Conservation (phyloP, 345 rosid species). For the Hypericum perforatum region DNA sequence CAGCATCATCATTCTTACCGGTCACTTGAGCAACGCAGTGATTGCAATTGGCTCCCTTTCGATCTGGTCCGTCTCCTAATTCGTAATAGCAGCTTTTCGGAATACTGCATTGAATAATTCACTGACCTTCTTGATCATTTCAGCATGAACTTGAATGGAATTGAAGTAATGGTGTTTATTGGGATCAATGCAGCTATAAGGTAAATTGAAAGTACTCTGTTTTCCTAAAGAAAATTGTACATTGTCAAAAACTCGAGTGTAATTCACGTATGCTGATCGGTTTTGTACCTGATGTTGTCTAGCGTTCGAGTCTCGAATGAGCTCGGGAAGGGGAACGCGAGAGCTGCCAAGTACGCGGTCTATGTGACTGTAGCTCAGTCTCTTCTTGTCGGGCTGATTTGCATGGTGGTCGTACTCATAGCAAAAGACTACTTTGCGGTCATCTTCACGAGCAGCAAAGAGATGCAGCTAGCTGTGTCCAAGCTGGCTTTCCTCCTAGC, state of each 20-base stretch:
- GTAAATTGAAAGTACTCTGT: constrained; percentile 14
- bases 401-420: constrained; percentile 44
- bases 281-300: neutral
- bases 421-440: constrained; percentile 44
- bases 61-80: constrained; percentile 42
- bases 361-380: constrained; percentile 44
- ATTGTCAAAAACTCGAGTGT: too few species aligned
- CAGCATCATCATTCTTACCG: constrained; percentile 64
- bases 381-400: constrained; percentile 49
- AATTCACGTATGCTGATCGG: neutral
- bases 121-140: neutral
- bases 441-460: constrained; percentile 53
- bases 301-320: constrained; percentile 80
- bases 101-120: neutral
- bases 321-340: constrained; percentile 59
- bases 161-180: constrained; percentile 71
- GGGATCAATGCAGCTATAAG: constrained; percentile 72
- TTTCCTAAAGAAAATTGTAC: too few species aligned
- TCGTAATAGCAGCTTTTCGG: neutral
- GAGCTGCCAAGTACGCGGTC: constrained; percentile 72
- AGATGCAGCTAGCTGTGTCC: constrained; percentile 39
- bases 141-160: constrained; percentile 75
- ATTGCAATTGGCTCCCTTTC: constrained; percentile 69
- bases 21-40: constrained; percentile 62
- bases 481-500: constrained; percentile 60